A percentile compares a stretch with the other conserved stretches of the same genome.
These are phyloP conservation scores for Pinus tabuliformis DNA, from an alignment of 75 land plant species.

Conservation along the genomic window DNA sequence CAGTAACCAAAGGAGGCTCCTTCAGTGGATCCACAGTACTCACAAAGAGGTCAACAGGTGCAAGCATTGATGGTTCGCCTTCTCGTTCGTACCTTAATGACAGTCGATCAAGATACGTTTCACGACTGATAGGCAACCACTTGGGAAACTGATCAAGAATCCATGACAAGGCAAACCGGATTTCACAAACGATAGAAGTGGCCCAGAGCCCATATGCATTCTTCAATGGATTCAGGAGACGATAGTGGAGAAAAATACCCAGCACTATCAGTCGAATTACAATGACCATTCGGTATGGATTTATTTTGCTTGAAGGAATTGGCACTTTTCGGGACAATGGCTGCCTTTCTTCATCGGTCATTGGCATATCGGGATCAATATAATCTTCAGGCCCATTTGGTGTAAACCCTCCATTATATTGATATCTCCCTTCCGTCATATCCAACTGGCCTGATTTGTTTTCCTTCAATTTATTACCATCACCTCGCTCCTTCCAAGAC, in stretches of 20 bases:
- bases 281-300: constrained; percentile 69
- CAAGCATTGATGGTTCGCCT: constrained; percentile 55
- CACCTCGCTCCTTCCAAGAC: constrained; percentile 75
- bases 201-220: constrained; percentile 73
- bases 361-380: constrained; percentile 47
- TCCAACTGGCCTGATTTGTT: constrained; percentile 15
- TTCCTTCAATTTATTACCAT: constrained; percentile 71
- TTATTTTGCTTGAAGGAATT: constrained; percentile 70
- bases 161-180: constrained; percentile 85
- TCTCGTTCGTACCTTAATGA: constrained; percentile 61
- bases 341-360: constrained; percentile 74
- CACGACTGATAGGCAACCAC: constrained; percentile 71
- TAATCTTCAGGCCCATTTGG: constrained; percentile 45
- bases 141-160: constrained; percentile 87
- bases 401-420: constrained; percentile 24
- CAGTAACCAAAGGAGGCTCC: constrained; percentile 90
- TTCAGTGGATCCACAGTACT: constrained; percentile 86
- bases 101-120: constrained; percentile 75
- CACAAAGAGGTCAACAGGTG: constrained; percentile 65
- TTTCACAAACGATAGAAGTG: constrained; percentile 75
- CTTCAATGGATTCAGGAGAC: constrained; percentile 59
- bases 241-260: constrained; percentile 60
- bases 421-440: constrained; percentile 11
- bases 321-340: constrained; percentile 73
- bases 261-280: constrained; percentile 56